Percentiles rank a stretch among this genome's conserved stretches.
Evolutionary conservation across 2,329 filamentous ascomycete genomes (phyloP).

Genomic region (Xylariomycetidae sp.): DNA sequence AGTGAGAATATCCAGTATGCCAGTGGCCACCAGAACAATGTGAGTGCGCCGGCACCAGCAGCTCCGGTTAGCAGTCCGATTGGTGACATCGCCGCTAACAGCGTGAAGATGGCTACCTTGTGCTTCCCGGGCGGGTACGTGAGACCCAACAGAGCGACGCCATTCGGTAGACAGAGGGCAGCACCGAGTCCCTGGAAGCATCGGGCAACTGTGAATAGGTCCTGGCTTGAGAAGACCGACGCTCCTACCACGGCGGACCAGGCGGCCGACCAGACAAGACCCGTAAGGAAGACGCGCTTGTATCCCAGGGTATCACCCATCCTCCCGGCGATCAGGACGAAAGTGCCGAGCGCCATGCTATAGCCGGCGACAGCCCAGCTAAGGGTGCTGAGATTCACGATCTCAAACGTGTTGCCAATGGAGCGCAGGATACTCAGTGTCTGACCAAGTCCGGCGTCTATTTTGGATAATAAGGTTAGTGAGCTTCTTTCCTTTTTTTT

Average conservation of each 20-base stretch:
- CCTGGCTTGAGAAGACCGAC: constrained; percentile 29
- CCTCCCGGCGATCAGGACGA: constrained; percentile 52
- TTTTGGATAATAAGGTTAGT: too few relatives aligned
- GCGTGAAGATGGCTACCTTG: constrained; percentile 56
- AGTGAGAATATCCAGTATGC: constrained; percentile 39
- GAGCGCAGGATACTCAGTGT: constrained; percentile 43
- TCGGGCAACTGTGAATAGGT: constrained; percentile 43
- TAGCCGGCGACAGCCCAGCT: constrained; percentile 57
- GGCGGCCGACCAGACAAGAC: constrained; percentile 49
- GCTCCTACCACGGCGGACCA: constrained; percentile 49
- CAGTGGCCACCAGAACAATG: constrained; percentile 44
- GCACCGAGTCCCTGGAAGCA: constrained; percentile 58
- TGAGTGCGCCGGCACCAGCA: constrained; percentile 35
- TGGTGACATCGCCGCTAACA: constrained; percentile 43
- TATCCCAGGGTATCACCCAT: constrained; percentile 56
- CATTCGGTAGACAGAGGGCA: constrained; percentile 60
- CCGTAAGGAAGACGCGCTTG: constrained; percentile 48
- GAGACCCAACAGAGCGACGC: constrained; percentile 55
- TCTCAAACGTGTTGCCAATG: constrained; percentile 42
- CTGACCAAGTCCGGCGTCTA: constrained; percentile 40
- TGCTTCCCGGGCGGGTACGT: constrained; percentile 51
- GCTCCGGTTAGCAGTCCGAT: constrained; percentile 40
- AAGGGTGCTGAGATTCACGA: constrained; percentile 38
- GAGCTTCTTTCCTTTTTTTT: constrained; percentile 1
- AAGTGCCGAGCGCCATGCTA: constrained; percentile 50